Percentiles rank a stretch among this genome's conserved stretches.
These are phyloP conservation scores for Saccharomyces kudriavzevii DNA, from an alignment of 805 yeast species.

Conservation along the genomic window DNA sequence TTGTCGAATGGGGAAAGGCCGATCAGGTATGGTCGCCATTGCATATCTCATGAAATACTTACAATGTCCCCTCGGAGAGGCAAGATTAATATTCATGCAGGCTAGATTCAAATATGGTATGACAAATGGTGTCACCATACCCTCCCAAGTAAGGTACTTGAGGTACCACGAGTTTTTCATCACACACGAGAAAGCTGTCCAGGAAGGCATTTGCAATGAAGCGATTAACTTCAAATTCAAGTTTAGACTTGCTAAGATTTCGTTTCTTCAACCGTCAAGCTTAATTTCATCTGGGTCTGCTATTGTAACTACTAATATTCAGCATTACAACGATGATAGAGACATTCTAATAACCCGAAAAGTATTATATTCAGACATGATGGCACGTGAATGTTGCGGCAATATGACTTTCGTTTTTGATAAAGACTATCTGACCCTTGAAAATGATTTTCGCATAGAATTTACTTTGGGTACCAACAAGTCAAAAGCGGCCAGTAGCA, in stretches of 20 bases:
- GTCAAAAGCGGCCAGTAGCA: conserved; percentile 11
- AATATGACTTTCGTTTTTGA: conserved; percentile 6
- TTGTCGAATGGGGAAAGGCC: conserved; percentile 87
- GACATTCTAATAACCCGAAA: conserved; percentile 10
- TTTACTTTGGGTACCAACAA: neutral
- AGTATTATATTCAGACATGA: neutral
- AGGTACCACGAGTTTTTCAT: conserved; percentile 41
- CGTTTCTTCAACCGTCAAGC: conserved; percentile 13
- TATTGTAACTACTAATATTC: conserved; percentile 9
- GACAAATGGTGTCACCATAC: conserved; percentile 63
- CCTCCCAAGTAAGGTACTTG: conserved; percentile 61
- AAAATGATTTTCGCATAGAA: neutral
- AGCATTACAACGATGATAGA: conserved; percentile 11
- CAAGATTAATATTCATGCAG: conserved; percentile 44
- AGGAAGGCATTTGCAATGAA: conserved; percentile 12
- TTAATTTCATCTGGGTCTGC: neutral
- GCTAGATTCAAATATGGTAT: conserved; percentile 49
- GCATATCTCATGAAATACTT: conserved; percentile 56
- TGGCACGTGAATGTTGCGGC: neutral
- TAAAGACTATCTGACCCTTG: conserved; percentile 3
- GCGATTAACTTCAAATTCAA: conserved; percentile 4
- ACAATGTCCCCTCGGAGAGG: conserved; percentile 35
- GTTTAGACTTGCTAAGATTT: conserved; percentile 12
- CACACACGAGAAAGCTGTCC: conserved; percentile 7
- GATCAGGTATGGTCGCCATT: conserved; percentile 72